A percentile compares a stretch with the other conserved stretches of the same genome.
Evolutionary conservation across 106 monocot species (phyloP).

Genomic region (Dendrobium officinale): DNA sequence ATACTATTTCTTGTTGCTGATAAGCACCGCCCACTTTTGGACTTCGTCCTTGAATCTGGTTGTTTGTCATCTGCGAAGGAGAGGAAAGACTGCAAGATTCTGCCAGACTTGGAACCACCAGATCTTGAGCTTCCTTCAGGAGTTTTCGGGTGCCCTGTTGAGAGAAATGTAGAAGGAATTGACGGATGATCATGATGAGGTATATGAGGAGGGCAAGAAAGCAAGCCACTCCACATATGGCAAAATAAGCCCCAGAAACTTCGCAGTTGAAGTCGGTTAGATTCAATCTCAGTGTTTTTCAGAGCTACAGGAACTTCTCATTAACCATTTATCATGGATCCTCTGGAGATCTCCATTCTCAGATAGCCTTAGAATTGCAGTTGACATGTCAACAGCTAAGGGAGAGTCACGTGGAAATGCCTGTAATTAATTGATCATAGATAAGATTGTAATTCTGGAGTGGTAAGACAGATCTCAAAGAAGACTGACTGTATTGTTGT

Average conservation of each 20-base stretch:
- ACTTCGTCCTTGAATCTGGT: conserved; percentile 21
- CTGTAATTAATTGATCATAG: conserved; percentile 11
- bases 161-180: conserved; percentile 32
- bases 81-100: conserved; percentile 30
- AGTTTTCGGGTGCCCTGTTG: conserved; percentile 9
- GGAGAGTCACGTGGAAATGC: conserved; percentile 73
- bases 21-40: conserved; percentile 12
- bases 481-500: background rate
- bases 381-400: conserved; percentile 69
- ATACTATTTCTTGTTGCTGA: background rate
- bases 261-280: conserved; percentile 38
- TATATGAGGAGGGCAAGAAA: conserved; percentile 45
- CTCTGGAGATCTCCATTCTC: conserved; percentile 83
- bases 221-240: conserved; percentile 66
- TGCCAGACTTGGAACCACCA: background rate
- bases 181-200: conserved; percentile 23
- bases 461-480: background rate
- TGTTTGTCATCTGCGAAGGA: conserved; percentile 47
- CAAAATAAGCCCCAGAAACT: conserved; percentile 71
- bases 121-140: conserved; percentile 21
- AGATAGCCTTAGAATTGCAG: conserved; percentile 68
- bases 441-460: background rate
- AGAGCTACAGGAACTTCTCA: conserved; percentile 26
- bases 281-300: conserved; percentile 32
- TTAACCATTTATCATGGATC: conserved; percentile 76